Conservation (phyloP, 495 filamentous ascomycete genomes). For the Thermochaetoides thermophila region DNA sequence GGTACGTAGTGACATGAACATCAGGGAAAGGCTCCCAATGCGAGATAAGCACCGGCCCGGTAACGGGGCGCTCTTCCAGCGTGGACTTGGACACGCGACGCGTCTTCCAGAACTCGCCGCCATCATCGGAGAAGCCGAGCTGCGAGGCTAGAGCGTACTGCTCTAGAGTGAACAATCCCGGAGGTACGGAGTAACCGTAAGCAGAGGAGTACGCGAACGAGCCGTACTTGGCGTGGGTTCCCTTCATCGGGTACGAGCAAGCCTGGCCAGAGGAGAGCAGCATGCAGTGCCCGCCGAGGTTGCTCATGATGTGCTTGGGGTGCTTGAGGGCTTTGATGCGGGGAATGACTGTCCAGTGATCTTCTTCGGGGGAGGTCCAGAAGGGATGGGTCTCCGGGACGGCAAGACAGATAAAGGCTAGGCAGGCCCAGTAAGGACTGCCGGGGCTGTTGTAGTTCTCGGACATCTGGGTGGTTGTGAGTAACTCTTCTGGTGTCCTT, state of each 20-base stretch:
- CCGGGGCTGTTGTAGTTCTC: conserved; percentile 73
- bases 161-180: conserved; percentile 58
- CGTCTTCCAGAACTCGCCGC: conserved; percentile 66
- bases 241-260: conserved; percentile 66
- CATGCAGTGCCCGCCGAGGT: conserved; percentile 52
- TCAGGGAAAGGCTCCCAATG: conserved; percentile 54
- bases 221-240: conserved; percentile 70
- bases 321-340: conserved; percentile 43
- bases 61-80: conserved; percentile 34
- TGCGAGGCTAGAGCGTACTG: conserved; percentile 61
- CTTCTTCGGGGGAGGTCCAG: conserved; percentile 52
- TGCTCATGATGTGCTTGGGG: conserved; percentile 53
- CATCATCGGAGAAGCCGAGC: conserved; percentile 63
- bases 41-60: conserved; percentile 42
- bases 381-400: conserved; percentile 55
- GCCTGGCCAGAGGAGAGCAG: conserved; percentile 61
- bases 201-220: conserved; percentile 61
- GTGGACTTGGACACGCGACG: conserved; percentile 42
- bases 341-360: conserved; percentile 39
- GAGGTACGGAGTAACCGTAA: conserved; percentile 64
- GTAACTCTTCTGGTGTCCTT: not conserved
- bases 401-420: conserved; percentile 59
- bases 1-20: conserved; percentile 46
- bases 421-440: conserved; percentile 57
- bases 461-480: conserved; percentile 25